Conservation (phyloP, 768 basidiomycete species). For the Amanita exitialis region DNA sequence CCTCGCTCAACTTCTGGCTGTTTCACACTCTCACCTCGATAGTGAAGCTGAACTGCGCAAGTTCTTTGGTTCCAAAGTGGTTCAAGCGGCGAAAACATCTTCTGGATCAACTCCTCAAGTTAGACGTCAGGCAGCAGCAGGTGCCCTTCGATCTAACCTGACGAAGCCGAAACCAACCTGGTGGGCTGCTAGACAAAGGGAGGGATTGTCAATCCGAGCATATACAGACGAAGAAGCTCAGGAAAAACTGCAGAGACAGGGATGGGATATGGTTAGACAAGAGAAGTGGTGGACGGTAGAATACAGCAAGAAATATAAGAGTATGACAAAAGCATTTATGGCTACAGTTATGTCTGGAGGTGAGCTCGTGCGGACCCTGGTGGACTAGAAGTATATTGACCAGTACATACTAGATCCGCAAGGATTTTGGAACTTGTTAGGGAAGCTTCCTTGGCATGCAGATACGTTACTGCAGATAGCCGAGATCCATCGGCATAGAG, state of each 20-base stretch:
- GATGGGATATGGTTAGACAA: constrained; percentile 20
- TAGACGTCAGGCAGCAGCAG: constrained; percentile 26
- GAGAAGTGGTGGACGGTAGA: constrained; percentile 90
- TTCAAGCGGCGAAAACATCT: constrained; percentile 45
- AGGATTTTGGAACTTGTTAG: constrained; percentile 66
- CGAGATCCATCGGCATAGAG: constrained; percentile 78
- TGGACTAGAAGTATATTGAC: background rate
- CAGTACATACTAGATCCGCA: constrained; percentile 49
- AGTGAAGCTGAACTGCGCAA: constrained; percentile 84
- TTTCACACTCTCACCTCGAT: constrained; percentile 79
- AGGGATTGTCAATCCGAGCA: constrained; percentile 60
- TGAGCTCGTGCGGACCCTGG: constrained; percentile 21
- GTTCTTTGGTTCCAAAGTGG: constrained; percentile 90
- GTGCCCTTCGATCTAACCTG: constrained; percentile 52
- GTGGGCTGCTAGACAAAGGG: constrained; percentile 59
- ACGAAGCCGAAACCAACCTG: constrained; percentile 70
- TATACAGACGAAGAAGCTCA: constrained; percentile 45
- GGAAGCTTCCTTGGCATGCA: constrained; percentile 80
- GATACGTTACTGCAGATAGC: constrained; percentile 85
- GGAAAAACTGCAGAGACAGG: constrained; percentile 29
- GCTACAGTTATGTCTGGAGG: constrained; percentile 75
- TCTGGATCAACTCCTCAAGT: constrained; percentile 22
- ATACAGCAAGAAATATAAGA: constrained; percentile 78
- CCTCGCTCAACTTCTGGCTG: constrained; percentile 52
- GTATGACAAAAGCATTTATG: constrained; percentile 73